phyloP scores from a whole-genome alignment of 805 yeast species.

The Schwanniomyces vanrijiae region DNA sequence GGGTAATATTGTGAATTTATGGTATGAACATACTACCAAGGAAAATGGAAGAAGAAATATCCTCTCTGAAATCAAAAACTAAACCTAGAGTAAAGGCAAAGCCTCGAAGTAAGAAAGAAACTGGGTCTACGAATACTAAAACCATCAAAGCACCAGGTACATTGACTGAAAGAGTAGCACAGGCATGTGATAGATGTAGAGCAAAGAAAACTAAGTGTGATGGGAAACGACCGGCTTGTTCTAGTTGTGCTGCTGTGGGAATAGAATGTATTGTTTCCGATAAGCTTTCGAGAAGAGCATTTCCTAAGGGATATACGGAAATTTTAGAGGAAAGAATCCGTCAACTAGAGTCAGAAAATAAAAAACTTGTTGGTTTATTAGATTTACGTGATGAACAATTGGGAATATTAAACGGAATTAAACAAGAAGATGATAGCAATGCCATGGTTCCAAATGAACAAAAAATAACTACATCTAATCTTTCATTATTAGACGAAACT shows the following conservation, averaged over 20 bases:
- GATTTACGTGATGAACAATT: conserved; percentile 65
- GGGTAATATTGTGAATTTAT: background rate
- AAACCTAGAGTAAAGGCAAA: conserved; percentile 5
- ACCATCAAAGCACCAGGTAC: conserved; percentile 71
- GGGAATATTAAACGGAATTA: conserved; percentile 28
- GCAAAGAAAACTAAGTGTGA: conserved; percentile 79
- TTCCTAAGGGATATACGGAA: conserved; percentile 91
- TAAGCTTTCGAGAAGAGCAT: conserved; percentile 79
- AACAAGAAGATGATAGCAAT: conserved; percentile 12
- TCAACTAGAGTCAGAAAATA: conserved; percentile 79
- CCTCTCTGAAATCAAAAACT: background rate
- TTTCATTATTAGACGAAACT: conserved; percentile 10
- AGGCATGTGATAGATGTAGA: conserved; percentile 89
- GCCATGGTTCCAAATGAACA: conserved; percentile 10
- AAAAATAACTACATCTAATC: conserved; percentile 11
- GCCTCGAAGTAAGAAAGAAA: conserved; percentile 1
- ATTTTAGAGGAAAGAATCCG: conserved; percentile 85
- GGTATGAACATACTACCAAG: background rate
- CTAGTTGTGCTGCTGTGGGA: conserved; percentile 82
- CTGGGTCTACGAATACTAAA: conserved; percentile 22
- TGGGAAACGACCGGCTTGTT: conserved; percentile 68
- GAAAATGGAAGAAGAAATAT: background rate
- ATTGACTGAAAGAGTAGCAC: conserved; percentile 70
- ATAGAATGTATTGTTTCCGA: conserved; percentile 88
- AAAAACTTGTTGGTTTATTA: conserved; percentile 60